These are phyloP conservation scores for Phaeosphaeria sp. DNA, from an alignment of 2,329 filamentous ascomycete species.

Conservation along the genomic window DNA sequence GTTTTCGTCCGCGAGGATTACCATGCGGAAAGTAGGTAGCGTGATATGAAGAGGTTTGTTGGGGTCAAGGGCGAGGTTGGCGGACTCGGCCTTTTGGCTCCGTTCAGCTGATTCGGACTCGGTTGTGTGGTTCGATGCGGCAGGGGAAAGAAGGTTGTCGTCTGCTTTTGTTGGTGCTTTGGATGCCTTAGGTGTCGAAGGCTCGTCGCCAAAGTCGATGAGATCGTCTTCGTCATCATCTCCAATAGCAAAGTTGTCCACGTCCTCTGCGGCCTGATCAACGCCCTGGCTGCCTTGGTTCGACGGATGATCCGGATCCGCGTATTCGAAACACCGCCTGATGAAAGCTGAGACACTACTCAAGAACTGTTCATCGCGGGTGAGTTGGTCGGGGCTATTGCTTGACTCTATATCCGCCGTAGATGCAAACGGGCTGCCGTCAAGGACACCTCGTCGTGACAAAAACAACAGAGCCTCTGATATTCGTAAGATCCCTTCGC, in stretches of 20 bases:
- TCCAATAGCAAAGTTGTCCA: slow-evolving; percentile 75
- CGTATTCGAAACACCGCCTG: slow-evolving; percentile 95
- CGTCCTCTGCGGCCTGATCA: slow-evolving; percentile 29
- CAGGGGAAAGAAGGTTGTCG: slow-evolving; percentile 34
- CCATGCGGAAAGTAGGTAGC: slow-evolving; percentile 97
- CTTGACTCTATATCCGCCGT: slow-evolving; percentile 57
- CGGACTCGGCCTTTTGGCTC: slow-evolving; percentile 69
- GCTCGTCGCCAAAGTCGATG: slow-evolving; percentile 61
- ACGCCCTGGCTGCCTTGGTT: slow-evolving; percentile 55
- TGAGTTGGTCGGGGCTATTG: slow-evolving; percentile 53
- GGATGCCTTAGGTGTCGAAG: slow-evolving; percentile 34
- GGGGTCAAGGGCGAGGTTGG: slow-evolving; percentile 90
- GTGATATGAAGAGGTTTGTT: slow-evolving; percentile 94
- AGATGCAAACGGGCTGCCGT: slow-evolving; percentile 71
- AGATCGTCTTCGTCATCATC: slow-evolving; percentile 71
- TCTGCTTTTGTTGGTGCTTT: slow-evolving; percentile 40
- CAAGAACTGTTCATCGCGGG: slow-evolving; percentile 84
- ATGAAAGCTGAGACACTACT: slow-evolving; percentile 96
- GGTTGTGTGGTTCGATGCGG: slow-evolving; percentile 27
- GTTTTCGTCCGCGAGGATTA: slow-evolving; percentile 92
- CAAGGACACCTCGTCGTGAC: slow-evolving; percentile 84
- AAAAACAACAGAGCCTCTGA: slow-evolving; percentile 94
- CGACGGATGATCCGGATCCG: slow-evolving; percentile 81
- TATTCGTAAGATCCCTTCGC: slow-evolving; percentile 92
- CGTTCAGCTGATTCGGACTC: slow-evolving; percentile 39